These are phyloP conservation scores for Fusarium keratoplasticum DNA, from an alignment of 2,329 filamentous ascomycete species.

Conservation along the genomic window DNA sequence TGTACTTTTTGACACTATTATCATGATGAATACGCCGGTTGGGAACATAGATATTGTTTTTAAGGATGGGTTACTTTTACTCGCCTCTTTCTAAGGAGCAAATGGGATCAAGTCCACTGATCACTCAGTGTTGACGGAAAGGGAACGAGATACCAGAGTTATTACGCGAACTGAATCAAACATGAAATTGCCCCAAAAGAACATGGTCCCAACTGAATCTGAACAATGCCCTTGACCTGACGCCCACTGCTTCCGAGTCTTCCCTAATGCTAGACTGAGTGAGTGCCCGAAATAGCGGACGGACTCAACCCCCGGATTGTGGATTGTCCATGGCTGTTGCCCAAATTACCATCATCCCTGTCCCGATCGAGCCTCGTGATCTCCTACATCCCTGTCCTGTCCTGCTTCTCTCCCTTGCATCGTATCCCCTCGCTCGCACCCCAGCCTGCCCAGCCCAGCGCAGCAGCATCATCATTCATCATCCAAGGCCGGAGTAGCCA, in stretches of 20 bases:
- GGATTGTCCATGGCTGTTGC: slow-evolving; percentile 22
- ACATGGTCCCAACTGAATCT: background rate
- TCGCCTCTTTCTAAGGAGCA: slow-evolving; percentile 26
- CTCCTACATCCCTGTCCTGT: slow-evolving; percentile 38
- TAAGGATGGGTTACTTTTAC: slow-evolving; percentile 35
- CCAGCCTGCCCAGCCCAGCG: background rate
- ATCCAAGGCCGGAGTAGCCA: slow-evolving; percentile 3
- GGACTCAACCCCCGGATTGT: slow-evolving; percentile 8
- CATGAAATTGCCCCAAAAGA: slow-evolving; percentile 29
- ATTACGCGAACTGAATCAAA: slow-evolving; percentile 34
- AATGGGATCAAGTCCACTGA: slow-evolving; percentile 44
- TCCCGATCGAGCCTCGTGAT: slow-evolving; percentile 44
- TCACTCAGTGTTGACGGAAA: slow-evolving; percentile 44
- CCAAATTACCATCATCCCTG: slow-evolving; percentile 39
- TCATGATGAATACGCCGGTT: slow-evolving; percentile 45
- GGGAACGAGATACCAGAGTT: slow-evolving; percentile 43
- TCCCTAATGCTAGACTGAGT: slow-evolving; percentile 4
- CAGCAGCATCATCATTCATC: slow-evolving; percentile 1
- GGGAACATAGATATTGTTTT: slow-evolving; percentile 45
- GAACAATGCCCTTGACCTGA: background rate
- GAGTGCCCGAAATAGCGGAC: slow-evolving; percentile 7
- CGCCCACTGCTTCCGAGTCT: slow-evolving; percentile 15
- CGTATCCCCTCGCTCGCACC: slow-evolving; percentile 7
- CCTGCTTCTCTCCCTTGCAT: slow-evolving; percentile 33
- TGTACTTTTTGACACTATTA: slow-evolving; percentile 20